These are phyloP conservation scores for Rhynchospora breviuscula DNA, from an alignment of 176 grass and related monocot genomes.

Conservation along the genomic window DNA sequence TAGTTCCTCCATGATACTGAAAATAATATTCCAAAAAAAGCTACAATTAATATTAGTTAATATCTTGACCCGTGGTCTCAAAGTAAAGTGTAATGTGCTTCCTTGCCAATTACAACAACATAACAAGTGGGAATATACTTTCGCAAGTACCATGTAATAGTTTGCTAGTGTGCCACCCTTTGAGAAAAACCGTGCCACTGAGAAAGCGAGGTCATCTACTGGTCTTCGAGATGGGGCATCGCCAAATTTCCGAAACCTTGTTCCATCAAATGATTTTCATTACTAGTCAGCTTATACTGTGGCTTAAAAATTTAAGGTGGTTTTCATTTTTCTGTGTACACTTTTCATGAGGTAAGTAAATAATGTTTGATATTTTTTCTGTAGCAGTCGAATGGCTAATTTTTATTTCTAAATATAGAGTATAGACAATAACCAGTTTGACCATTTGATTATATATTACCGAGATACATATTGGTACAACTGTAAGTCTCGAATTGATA, in stretches of 20 bases:
- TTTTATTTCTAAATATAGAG: too few relatives aligned
- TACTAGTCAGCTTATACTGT: neutral
- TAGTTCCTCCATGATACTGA: conserved; percentile 92
- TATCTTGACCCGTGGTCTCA: neutral
- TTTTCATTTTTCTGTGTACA: neutral
- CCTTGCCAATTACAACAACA: neutral
- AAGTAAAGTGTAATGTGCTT: conserved; percentile 6
- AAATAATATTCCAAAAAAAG: neutral
- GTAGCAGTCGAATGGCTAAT: too few relatives aligned
- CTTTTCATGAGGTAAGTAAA: neutral
- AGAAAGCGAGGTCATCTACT: conserved; percentile 68
- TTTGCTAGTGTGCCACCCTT: conserved; percentile 67
- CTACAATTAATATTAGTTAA: neutral
- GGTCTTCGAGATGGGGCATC: conserved; percentile 75
- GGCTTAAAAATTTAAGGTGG: too few relatives aligned
- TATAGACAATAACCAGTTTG: neutral
- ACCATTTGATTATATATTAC: neutral
- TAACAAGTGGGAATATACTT: neutral
- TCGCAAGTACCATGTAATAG: conserved; percentile 81
- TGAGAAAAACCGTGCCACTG: conserved; percentile 82
- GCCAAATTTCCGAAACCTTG: conserved; percentile 82
- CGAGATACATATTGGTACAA: neutral
- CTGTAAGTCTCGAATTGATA: too few relatives aligned
- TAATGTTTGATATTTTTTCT: neutral
- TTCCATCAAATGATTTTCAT: conserved; percentile 10